phyloP scores from a whole-genome alignment of 768 basidiomycete genomes.

The Kwoniella dendrophila region DNA sequence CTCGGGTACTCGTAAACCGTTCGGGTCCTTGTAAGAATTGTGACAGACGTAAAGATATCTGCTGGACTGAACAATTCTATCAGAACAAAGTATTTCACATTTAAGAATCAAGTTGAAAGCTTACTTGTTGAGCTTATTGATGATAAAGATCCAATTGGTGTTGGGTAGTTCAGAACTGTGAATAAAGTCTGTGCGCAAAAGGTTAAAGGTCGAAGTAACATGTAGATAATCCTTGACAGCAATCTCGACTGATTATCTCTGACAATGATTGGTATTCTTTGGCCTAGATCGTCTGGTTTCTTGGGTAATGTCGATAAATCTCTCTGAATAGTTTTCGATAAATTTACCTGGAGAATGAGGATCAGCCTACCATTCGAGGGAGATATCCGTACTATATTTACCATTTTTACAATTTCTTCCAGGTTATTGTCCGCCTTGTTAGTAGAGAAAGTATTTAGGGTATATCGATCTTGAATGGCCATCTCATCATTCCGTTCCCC shows the following conservation, averaged over 20 bases:
- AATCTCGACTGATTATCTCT: neutral
- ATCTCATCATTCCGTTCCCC: neutral
- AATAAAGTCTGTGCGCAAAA: slow-evolving; percentile 7
- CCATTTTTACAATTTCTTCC: slow-evolving; percentile 26
- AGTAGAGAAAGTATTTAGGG: neutral
- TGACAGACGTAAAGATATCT: slow-evolving; percentile 64
- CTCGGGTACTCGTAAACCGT: slow-evolving; percentile 56
- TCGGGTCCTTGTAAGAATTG: slow-evolving; percentile 60
- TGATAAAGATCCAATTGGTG: neutral
- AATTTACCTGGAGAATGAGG: neutral
- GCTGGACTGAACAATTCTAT: slow-evolving; percentile 62
- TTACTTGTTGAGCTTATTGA: slow-evolving; percentile 14
- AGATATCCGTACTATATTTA: slow-evolving; percentile 1
- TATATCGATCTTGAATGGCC: slow-evolving; percentile 26
- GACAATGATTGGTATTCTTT: neutral
- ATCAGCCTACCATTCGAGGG: slow-evolving; percentile 3
- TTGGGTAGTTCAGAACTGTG: neutral
- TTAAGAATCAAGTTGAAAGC: neutral
- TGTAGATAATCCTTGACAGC: neutral
- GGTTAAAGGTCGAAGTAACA: neutral
- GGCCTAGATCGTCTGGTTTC: neutral
- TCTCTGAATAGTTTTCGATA: slow-evolving; percentile 5
- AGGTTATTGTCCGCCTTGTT: slow-evolving; percentile 18
- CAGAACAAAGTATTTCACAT: neutral
- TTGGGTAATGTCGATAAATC: neutral